Percentiles rank a stretch among this genome's conserved stretches.
These are phyloP conservation scores for Cercospora beticola DNA, from an alignment of 2,329 filamentous ascomycete genomes.

Conservation along the genomic window DNA sequence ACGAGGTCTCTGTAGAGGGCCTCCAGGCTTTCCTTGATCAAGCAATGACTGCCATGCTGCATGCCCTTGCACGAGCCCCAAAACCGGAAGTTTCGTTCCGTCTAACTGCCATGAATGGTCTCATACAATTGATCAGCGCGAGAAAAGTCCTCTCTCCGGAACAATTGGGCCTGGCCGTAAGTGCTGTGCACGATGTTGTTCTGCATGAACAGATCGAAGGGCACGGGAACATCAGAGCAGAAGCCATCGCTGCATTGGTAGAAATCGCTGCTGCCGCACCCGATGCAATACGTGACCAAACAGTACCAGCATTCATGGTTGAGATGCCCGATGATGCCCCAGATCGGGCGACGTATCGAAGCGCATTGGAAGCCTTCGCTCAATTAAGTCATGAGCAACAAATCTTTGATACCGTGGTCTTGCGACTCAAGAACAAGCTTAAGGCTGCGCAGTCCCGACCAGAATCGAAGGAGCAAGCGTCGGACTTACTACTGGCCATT, in stretches of 20 bases:
- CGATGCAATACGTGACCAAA: conserved; percentile 61
- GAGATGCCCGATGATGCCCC: conserved; percentile 54
- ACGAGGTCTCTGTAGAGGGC: conserved; percentile 38
- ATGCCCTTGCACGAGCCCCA: conserved; percentile 46
- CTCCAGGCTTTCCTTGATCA: conserved; percentile 44
- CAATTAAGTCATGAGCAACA: conserved; percentile 63
- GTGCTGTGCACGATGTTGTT: conserved; percentile 61
- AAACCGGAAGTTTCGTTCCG: conserved; percentile 53
- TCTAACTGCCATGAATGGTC: conserved; percentile 46
- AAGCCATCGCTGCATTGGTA: conserved; percentile 59
- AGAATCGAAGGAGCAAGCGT: conserved; percentile 55
- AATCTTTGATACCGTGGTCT: conserved; percentile 63
- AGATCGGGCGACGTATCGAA: conserved; percentile 51
- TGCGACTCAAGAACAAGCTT: conserved; percentile 63
- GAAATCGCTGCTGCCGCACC: conserved; percentile 64
- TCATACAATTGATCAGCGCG: conserved; percentile 46
- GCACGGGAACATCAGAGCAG: conserved; percentile 57
- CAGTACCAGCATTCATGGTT: conserved; percentile 65
- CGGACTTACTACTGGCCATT: conserved; percentile 60
- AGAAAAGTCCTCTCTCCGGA: conserved; percentile 44
- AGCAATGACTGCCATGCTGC: conserved; percentile 44
- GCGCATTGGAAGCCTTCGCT: conserved; percentile 62
- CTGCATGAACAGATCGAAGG: conserved; percentile 58
- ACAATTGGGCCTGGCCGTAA: conserved; percentile 52
- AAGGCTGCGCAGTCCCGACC: conserved; percentile 56